Evolutionary conservation across 352 stramenopile genomes (phyloP).

Genomic region (Pythium brachiatum): DNA sequence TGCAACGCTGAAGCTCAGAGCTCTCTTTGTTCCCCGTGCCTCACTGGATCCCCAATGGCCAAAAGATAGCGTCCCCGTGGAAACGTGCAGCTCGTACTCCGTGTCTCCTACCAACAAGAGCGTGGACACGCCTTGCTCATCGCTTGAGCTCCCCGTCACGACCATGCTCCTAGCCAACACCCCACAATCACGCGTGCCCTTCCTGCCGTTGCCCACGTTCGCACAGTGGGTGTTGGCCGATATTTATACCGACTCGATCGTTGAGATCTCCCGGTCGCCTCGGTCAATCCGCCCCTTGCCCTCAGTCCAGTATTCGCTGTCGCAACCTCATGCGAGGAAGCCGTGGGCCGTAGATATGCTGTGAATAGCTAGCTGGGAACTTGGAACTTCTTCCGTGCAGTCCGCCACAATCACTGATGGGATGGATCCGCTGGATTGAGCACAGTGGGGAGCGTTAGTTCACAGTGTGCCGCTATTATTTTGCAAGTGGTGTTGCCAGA

Average conservation of each 20-base stretch:
- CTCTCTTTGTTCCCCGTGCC: slow-evolving; percentile 8
- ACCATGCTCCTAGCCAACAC: neutral
- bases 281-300: neutral
- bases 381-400: neutral
- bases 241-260: neutral
- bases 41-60: slow-evolving; percentile 21
- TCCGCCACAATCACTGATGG: neutral
- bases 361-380: neutral
- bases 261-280: neutral
- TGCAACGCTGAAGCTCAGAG: neutral
- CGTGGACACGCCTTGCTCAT: slow-evolving; percentile 21
- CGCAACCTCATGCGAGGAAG: neutral
- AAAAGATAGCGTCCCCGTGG: slow-evolving; percentile 21
- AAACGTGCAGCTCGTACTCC: slow-evolving; percentile 32
- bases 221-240: neutral
- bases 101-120: slow-evolving; percentile 32
- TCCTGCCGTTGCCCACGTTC: neutral
- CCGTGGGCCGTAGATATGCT: too few species aligned
- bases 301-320: slow-evolving; percentile 3
- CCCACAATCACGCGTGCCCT: neutral
- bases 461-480: neutral
- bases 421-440: slow-evolving; percentile 1
- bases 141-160: neutral
- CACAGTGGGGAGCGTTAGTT: neutral
- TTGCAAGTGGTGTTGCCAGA: neutral